Percentiles rank a stretch among this genome's conserved stretches.
phyloP scores from a whole-genome alignment of 1,139 yeast genomes.

The Pichia kudriavzevii region DNA sequence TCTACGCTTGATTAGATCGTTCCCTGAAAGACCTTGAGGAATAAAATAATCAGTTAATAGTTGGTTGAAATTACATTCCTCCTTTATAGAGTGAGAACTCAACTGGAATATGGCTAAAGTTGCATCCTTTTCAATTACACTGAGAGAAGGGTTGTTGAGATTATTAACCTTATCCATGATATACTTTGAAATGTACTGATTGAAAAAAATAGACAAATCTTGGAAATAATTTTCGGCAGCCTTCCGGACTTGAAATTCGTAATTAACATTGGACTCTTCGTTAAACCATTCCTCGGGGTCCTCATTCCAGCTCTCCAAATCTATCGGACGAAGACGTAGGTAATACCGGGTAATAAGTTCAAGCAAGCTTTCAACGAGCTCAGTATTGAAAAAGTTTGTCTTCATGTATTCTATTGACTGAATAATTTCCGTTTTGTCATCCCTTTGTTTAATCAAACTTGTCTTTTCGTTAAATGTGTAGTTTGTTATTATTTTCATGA shows the following conservation, averaged over 20 bases:
- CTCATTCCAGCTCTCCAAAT: conserved; percentile 69
- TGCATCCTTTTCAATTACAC: conserved; percentile 67
- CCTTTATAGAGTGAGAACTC: conserved; percentile 60
- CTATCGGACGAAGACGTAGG: conserved; percentile 63
- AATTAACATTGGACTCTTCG: conserved; percentile 68
- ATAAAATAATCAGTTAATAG: conserved; percentile 38
- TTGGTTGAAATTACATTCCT: conserved; percentile 43
- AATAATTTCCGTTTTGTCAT: conserved; percentile 55
- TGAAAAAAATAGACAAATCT: conserved; percentile 61
- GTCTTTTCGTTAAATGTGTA: conserved; percentile 57
- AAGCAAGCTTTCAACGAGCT: conserved; percentile 49
- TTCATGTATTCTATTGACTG: conserved; percentile 47
- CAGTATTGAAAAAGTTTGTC: conserved; percentile 49
- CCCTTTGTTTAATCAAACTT: conserved; percentile 48
- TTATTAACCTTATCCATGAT: conserved; percentile 60
- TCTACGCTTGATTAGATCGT: conserved; percentile 61
- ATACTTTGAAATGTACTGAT: conserved; percentile 51
- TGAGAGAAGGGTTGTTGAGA: conserved; percentile 33
- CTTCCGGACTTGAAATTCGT: conserved; percentile 81
- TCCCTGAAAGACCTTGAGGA: conserved; percentile 53
- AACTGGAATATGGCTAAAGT: conserved; percentile 75
- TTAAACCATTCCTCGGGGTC: conserved; percentile 94
- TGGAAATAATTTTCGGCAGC: conserved; percentile 84
- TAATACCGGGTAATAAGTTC: conserved; percentile 67
- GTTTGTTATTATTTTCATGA: conserved; percentile 57